Base-by-base conservation (phyloP, 305 asterid species). In the Solanum aculeatissimum region DNA sequence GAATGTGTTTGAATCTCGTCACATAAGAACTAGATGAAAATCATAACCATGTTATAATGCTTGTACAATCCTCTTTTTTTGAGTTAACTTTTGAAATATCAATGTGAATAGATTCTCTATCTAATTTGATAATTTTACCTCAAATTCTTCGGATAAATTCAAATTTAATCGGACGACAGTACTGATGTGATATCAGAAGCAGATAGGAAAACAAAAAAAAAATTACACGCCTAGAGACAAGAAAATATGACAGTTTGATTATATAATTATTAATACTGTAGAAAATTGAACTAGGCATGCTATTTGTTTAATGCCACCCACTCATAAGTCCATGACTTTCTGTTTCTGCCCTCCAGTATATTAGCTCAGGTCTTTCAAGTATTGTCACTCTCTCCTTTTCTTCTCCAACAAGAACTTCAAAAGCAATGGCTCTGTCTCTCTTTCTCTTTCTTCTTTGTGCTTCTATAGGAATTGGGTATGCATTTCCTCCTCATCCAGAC, bases 401-500 rank as follows among this genome's bases (percentile, higher is more conserved):
- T 84, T 78, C 84, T 69, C 75, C 60, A 77, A 13, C 66, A 40
- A 23, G 6, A 49, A 49, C 9, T 74, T 57, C 81, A 63, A 74
- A 53, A 70, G 80, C 62, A 54, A 89, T 89, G 91, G 82, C 58
- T 45, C 27, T 82, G 47, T 80, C 72, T 83, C 70, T 83, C 54
- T 84, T 89, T 51, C 86, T 92, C 83, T 27, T 49, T 75, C 79
- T 89, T 69, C 85, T 89, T 75, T 84, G 86, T 49, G 72, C 86
- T 82, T 85, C 87, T 55, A 58, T 85, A 7, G 83, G 79, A 82
- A 84, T 53, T 84, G 85, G 29, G 72, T 82, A 86, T 89, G 80
- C 85, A 68, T 84, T 88, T 85, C 66, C 90, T 84, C 89, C 88
- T 84, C 89, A 90, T 70, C 86, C 90, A 81, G 92, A 90, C 86